Evolutionary conservation across 345 rosid genomes (phyloP), one percentile per base, ranked within the genome.

Genomic region (Eucalyptus microcorys): DNA sequence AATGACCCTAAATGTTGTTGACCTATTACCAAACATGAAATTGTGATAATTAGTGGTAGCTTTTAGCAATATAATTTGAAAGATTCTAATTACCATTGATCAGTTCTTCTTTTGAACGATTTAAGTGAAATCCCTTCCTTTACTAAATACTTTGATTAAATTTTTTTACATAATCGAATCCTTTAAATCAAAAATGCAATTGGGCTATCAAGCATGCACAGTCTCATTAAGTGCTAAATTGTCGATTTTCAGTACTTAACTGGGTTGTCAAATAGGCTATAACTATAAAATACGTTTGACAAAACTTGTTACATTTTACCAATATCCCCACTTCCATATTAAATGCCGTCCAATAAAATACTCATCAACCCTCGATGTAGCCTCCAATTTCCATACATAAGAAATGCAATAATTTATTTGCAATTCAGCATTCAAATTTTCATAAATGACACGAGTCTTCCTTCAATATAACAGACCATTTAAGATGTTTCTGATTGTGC

Each of bases 401-500:
- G 15, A 76, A 76, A 40, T 10, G 47, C 84, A 76, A 76, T 14
- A 40, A 76, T 76, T 76, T 40, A 76, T 76, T 76, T 10, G 83
- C 83, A 76, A 40, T 76, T 42, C 47, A 76, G 27, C 84, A 40
- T 76, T 40, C 15, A 21, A 76, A 37, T 21, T 21, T 76, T 71
- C 81, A 42, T 37, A 21, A 37, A 49, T 86, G 87, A 86, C 59
- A 50, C 0, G 1, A 86, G 87, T 14, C 40, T 21, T 57, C 64
- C 30, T 19, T 49, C 52, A 52, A 53, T 49, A 55, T 45, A 43
- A 92, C 98, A 61, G 87, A 98, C 99, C 99, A 87, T 98, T 92
- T 93, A 98, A 91, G 88, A 98, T 98, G 95, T 98, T 98, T 89
- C 99, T 95, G 90, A 98, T 98, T 32, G 99, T 97, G 91, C 99